phyloP scores from a whole-genome alignment of 768 basidiomycete species.

The Lepiota venenata region DNA sequence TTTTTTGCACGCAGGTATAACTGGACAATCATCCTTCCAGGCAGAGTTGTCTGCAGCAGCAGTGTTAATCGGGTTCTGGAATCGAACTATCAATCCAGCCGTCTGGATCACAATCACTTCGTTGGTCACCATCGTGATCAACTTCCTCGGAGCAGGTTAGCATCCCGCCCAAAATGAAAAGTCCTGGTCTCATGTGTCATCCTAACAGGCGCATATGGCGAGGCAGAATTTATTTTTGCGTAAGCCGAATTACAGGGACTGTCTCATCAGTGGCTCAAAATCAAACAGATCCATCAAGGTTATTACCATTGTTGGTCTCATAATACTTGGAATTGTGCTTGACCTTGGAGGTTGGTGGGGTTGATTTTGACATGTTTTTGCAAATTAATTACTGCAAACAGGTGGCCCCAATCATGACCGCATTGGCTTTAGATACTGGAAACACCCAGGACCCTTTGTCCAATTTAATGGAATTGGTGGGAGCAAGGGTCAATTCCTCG shows the following conservation, averaged over 20 bases:
- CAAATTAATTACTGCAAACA: constrained; percentile 11
- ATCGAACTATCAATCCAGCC: constrained; percentile 51
- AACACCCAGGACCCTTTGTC: constrained; percentile 83
- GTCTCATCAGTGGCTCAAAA: neutral
- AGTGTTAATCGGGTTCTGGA: constrained; percentile 77
- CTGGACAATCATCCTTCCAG: constrained; percentile 64
- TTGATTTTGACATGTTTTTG: neutral
- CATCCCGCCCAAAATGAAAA: neutral
- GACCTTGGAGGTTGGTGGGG: constrained; percentile 64
- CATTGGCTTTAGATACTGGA: constrained; percentile 77
- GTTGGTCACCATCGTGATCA: constrained; percentile 72
- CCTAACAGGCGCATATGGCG: constrained; percentile 62
- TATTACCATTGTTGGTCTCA: constrained; percentile 73
- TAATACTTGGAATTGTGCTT: constrained; percentile 68
- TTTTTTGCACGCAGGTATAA: constrained; percentile 36
- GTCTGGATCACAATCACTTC: constrained; percentile 81
- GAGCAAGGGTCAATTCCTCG: constrained; percentile 68
- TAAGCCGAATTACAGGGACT: constrained; percentile 30
- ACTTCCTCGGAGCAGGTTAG: constrained; percentile 65
- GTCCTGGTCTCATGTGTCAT: neutral
- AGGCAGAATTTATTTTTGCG: constrained; percentile 87
- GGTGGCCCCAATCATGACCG: constrained; percentile 84
- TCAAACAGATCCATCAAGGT: constrained; percentile 75
- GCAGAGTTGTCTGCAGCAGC: constrained; percentile 75
- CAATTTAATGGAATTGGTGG: constrained; percentile 68